Conservation (phyloP, 1,139 yeast species). For the Pichia sp. region DNA sequence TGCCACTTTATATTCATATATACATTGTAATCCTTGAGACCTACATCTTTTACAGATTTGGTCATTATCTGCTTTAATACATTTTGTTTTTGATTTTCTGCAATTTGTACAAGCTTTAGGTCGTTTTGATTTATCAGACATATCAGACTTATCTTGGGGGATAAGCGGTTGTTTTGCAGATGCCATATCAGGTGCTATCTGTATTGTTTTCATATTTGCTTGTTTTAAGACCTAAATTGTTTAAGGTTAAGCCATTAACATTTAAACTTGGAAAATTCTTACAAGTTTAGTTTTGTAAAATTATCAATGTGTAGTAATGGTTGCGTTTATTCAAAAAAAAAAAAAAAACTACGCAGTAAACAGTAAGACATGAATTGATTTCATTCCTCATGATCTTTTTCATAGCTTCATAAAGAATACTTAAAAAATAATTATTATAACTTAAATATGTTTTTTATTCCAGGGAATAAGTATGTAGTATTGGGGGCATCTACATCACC, state of each 20-base stretch:
- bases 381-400: too few species aligned
- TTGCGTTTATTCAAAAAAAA: too few species aligned
- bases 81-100: conserved; percentile 58
- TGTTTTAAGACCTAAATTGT: too few species aligned
- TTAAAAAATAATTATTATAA: neutral
- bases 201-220: too few species aligned
- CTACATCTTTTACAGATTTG: conserved; percentile 57
- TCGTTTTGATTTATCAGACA: conserved; percentile 4
- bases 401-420: too few species aligned
- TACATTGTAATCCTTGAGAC: conserved; percentile 47
- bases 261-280: too few species aligned
- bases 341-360: too few species aligned
- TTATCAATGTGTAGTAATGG: too few species aligned
- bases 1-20: conserved; percentile 52
- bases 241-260: too few species aligned
- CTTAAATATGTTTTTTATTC: conserved; percentile 11
- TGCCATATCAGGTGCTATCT: neutral
- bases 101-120: conserved; percentile 61
- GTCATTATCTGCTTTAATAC: conserved; percentile 38
- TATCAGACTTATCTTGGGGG: too few species aligned
- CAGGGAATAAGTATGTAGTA: conserved; percentile 43
- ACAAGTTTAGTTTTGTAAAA: too few species aligned
- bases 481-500: conserved; percentile 70
- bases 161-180: neutral
- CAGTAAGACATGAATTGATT: too few species aligned